phyloP scores from a whole-genome alignment of 306 rosid species.

The Pachyrhizus erosus region DNA sequence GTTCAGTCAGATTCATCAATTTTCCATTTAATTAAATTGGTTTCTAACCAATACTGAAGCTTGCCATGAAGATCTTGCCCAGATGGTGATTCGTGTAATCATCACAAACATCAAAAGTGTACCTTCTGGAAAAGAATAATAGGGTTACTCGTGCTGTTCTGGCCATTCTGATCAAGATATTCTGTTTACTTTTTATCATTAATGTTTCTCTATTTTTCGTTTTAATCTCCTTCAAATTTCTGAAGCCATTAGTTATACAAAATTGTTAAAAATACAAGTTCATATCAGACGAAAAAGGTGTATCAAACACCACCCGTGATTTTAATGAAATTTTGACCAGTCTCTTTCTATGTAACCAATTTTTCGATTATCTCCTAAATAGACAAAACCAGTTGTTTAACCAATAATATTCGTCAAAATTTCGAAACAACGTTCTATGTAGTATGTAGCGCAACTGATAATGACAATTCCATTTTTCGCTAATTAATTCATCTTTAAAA shows the following conservation, averaged over 20 bases:
- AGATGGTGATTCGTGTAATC: conserved; percentile 14
- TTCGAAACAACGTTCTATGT: too few species aligned
- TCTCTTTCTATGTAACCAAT: too few species aligned
- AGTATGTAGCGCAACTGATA: too few species aligned
- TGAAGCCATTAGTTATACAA: neutral
- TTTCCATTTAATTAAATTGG: neutral
- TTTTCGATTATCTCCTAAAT: too few species aligned
- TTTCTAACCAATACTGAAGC: conserved; percentile 15
- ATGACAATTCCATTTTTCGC: too few species aligned
- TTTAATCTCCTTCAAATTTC: neutral
- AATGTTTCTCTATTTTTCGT: neutral
- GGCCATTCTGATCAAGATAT: neutral
- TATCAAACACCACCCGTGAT: neutral
- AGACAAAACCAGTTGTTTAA: too few species aligned
- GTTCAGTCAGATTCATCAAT: conserved; percentile 40
- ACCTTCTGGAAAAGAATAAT: neutral
- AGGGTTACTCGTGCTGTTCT: conserved; percentile 19
- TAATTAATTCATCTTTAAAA: too few species aligned
- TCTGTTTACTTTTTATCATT: neutral
- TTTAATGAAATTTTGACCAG: neutral
- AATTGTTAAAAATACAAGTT: neutral
- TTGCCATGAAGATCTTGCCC: neutral
- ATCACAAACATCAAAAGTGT: neutral
- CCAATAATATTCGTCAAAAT: too few species aligned
- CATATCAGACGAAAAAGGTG: neutral